A percentile compares a stretch with the other conserved stretches of the same genome.
These are phyloP conservation scores for Lepidium aucheri DNA, from an alignment of 345 rosid species.

Conservation along the genomic window DNA sequence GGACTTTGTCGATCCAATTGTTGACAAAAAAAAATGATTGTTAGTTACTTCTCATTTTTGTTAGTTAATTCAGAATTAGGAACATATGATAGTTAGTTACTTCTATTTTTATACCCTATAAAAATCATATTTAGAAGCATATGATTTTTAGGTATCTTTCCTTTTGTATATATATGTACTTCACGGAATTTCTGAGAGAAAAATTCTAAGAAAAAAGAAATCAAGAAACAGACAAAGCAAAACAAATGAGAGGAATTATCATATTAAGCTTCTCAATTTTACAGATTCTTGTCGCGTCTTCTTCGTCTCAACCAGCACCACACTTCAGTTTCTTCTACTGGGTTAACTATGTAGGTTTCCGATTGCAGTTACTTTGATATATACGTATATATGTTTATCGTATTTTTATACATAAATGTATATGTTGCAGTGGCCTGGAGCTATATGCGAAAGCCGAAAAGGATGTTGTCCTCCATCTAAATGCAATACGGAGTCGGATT, in stretches of 20 bases:
- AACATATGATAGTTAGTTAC: too few species aligned
- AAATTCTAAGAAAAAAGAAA: not conserved
- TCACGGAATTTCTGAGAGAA: not conserved
- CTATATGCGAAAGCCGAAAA: conserved; percentile 50
- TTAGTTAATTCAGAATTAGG: too few species aligned
- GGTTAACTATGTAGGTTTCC: conserved; percentile 24
- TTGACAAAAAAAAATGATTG: too few species aligned
- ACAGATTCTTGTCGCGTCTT: conserved; percentile 1
- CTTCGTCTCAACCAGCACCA: conserved; percentile 9
- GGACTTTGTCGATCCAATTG: too few species aligned
- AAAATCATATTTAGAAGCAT: not conserved
- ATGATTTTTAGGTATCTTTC: not conserved
- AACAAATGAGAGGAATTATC: conserved; percentile 17
- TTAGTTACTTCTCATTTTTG: too few species aligned
- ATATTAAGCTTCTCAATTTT: conserved; percentile 1
- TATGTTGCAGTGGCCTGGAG: conserved; percentile 68
- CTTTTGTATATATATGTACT: not conserved
- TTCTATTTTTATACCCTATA: too few species aligned
- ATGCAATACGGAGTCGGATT: conserved; percentile 56
- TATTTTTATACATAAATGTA: not conserved
- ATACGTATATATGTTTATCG: not conserved
- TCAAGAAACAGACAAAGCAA: not conserved
- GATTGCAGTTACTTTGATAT: not conserved
- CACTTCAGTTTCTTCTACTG: conserved; percentile 27
- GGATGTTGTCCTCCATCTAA: conserved; percentile 75